Conservation (phyloP, 2,329 filamentous ascomycete genomes). For the Aureobasidium zeae region DNA sequence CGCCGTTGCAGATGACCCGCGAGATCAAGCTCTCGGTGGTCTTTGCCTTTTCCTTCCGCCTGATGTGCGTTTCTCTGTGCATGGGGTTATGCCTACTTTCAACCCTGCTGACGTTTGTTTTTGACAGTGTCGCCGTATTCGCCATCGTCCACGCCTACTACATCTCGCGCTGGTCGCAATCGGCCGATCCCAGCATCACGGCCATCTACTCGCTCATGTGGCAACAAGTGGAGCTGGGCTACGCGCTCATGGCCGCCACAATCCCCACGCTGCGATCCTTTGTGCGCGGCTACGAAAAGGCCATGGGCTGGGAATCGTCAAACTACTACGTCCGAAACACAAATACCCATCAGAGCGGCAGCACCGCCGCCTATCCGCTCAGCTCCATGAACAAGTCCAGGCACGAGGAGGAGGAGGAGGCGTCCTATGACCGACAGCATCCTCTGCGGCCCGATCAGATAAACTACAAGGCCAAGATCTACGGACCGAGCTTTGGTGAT, state of each 20-base stretch:
- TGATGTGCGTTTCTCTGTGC: constrained; percentile 18
- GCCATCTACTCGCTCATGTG: constrained; percentile 22
- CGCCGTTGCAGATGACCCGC: constrained; percentile 24
- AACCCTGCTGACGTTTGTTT: not conserved
- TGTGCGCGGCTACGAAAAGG: constrained; percentile 22
- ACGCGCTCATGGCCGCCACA: constrained; percentile 25
- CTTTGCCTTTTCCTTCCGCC: constrained; percentile 24
- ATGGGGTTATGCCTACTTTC: not conserved
- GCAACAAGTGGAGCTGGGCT: constrained; percentile 25
- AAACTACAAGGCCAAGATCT: constrained; percentile 10
- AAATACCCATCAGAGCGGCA: not conserved
- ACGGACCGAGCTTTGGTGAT: not conserved
- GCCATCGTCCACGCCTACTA: constrained; percentile 10
- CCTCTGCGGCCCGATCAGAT: not conserved
- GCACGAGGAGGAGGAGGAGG: constrained; percentile 1
- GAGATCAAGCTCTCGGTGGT: constrained; percentile 25
- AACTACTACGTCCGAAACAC: constrained; percentile 5
- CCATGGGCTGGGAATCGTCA: constrained; percentile 20
- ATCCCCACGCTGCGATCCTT: constrained; percentile 26
- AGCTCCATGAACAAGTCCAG: not conserved
- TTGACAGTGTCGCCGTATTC: constrained; percentile 16
- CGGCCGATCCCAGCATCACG: constrained; percentile 20
- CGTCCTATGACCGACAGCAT: not conserved
- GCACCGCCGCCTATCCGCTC: not conserved
- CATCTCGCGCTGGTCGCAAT: constrained; percentile 13